Evolutionary conservation across 768 basidiomycete species (phyloP), one percentile per base, ranked within the genome.

Genomic region (Boletus speciosus): DNA sequence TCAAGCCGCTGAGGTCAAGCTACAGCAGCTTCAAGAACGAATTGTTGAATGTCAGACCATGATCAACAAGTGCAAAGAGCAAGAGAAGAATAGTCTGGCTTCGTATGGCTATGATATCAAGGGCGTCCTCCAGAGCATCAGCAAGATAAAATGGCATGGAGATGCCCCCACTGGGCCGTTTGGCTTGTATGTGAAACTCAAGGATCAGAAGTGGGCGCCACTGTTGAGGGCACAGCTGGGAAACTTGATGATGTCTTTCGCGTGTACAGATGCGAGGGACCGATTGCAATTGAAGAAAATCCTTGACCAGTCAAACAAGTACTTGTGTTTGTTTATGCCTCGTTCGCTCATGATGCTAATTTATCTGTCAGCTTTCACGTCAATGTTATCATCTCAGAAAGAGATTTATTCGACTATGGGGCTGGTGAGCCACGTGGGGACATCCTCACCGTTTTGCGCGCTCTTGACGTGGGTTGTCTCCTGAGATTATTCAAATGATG

Each of bases 321-420:
- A 55, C 69, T 81, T 65, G 55, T 68, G 32, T 62, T 62, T 29
- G 62, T 66, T 53, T 35, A 10, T 10, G 34, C 16, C 32, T 31
- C 39, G 35, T 23, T 23, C 5, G 35, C 50, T 25, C 21, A 19
- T 27, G 42, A 48, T 46, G 10, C 51, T 68, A 7, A 70, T 40
- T 23, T n/a, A n/a, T 40, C 4, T 32, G 8, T 15, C 55, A 89
- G 87, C 58, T 52, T 39, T 9, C 67, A 78, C 23, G 73, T 68
- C 23, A 71, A 71, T 6, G 82, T 93, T 55, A 77, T 90, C 60
- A 83, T 88, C 49, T 78, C 81, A 23, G 77, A 81, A 53, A 83
- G 78, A 37, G 93, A 95, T 62, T 59, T 90, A 38, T 98, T 97
- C 66, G 91, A 97, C 64, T 95, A 81, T 61, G 76, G 77, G 36